Base-by-base conservation (phyloP, 225 moss, liverwort and hornwort genomes). In the Pseudisothecium myosuroides region DNA sequence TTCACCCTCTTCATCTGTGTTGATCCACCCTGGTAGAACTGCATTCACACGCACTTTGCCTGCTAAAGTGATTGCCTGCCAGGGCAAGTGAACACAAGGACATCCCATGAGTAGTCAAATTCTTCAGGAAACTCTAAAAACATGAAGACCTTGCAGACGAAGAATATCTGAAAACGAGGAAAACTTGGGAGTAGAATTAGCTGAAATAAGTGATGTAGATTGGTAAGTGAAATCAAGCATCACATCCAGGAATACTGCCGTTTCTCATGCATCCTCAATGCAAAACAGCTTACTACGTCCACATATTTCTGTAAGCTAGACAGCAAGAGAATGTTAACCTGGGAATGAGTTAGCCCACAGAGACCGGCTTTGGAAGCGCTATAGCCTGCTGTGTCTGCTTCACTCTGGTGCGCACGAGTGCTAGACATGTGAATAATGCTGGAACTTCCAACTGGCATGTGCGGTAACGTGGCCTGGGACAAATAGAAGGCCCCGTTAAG, bases 331-430 rank as follows among this genome's bases (percentile, higher is more conserved):
- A 29, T 63, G 49, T 65, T 22, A 71, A 94, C 95, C 93, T 94
- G 95, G 77, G 95, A 91, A 91, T 93, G 95, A 34, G 96, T 92
- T 76, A 95, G 90, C 59, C 94, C 94, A 87, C 93, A 92, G 15
- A 96, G 92, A 67, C 96, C 96, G 49, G 95, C 95, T 92, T 95
- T 96, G 55, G 95, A 94, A 62, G 95, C 92, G 79, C 93, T 92
- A 26, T 94, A 95, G 63, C 91, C 94, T 88, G 93, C 90, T 52
- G 94, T 93, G 73, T 92, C 84, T 50, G 91, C 91, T 81, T 96
- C 96, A 87, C 96, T 96, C 90, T 96, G 94, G 87, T 91, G 83
- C 55, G 95, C 95, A 83, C 92, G 93, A 80, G 96, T 94, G 89
- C 96, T 95, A 58, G 94, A 92, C 34, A 94, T 94, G 87, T 96